phyloP scores from a whole-genome alignment of 257 asterid species.

The Capsicum rhomboideum region DNA sequence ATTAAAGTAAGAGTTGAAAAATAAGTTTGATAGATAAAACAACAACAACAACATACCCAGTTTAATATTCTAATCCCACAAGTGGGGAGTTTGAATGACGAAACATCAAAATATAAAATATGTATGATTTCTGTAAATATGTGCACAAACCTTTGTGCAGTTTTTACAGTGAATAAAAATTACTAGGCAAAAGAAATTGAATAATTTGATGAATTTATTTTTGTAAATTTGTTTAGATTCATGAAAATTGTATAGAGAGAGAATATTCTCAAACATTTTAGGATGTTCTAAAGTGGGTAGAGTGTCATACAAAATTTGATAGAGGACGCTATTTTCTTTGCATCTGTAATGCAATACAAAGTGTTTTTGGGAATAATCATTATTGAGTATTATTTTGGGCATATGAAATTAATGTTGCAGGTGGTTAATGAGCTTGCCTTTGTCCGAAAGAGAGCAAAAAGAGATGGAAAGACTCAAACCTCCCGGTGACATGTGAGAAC shows the following conservation, averaged over 20 bases:
- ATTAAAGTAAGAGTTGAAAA: not conserved
- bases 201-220: not conserved
- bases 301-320: not conserved
- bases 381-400: not conserved
- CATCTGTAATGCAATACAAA: not conserved
- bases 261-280: not conserved
- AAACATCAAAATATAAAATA: not conserved
- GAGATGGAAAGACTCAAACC: slow-evolving; percentile 32
- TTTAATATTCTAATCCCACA: not conserved
- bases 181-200: not conserved
- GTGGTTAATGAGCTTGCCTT: slow-evolving; percentile 70
- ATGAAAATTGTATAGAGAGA: not conserved
- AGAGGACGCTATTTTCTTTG: not conserved
- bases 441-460: slow-evolving; percentile 33
- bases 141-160: not conserved
- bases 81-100: not conserved
- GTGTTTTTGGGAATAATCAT: not conserved
- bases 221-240: not conserved
- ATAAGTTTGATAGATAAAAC: not conserved
- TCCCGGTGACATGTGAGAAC: slow-evolving; percentile 32
- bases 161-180: not conserved
- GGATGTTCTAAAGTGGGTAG: not conserved
- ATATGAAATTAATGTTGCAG: slow-evolving; percentile 15
- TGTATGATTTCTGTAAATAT: not conserved
- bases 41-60: not conserved